phyloP scores from a whole-genome alignment of 2,329 filamentous ascomycete genomes.

The Cercospora sojina region DNA sequence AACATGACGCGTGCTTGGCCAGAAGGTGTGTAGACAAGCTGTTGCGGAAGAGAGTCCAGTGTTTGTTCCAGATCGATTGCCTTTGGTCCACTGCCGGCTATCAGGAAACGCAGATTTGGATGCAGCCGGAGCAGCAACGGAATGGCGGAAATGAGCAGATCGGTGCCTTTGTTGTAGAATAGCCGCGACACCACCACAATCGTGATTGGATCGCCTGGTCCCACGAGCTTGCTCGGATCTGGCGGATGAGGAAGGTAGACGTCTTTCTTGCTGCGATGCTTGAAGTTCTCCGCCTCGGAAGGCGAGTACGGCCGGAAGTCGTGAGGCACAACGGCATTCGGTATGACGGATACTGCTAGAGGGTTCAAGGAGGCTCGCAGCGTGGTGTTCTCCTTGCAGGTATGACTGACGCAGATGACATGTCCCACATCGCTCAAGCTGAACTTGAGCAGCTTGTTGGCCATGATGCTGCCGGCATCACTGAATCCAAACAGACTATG shows the following conservation, averaged over 20 bases:
- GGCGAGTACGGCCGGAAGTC: slow-evolving; percentile 77
- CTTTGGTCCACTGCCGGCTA: slow-evolving; percentile 92
- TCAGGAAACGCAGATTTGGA: slow-evolving; percentile 93
- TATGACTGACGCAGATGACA: slow-evolving; percentile 97
- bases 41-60: slow-evolving; percentile 62
- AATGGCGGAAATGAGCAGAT: slow-evolving; percentile 93
- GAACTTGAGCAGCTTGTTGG: slow-evolving; percentile 96
- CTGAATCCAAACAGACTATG: slow-evolving; percentile 97
- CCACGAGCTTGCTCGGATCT: slow-evolving; percentile 65
- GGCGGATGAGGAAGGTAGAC: slow-evolving; percentile 46
- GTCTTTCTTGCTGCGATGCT: slow-evolving; percentile 28
- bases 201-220: slow-evolving; percentile 82
- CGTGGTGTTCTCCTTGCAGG: slow-evolving; percentile 98
- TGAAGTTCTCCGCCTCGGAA: slow-evolving; percentile 28
- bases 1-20: slow-evolving; percentile 91
- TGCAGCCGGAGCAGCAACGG: slow-evolving; percentile 86
- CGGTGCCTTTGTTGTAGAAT: slow-evolving; percentile 98
- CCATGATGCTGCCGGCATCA: slow-evolving; percentile 90
- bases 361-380: slow-evolving; percentile 91
- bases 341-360: slow-evolving; percentile 95
- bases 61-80: slow-evolving; percentile 98
- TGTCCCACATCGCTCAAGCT: slow-evolving; percentile 95
- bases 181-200: slow-evolving; percentile 96
- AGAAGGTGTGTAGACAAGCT: slow-evolving; percentile 42
- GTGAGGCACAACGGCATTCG: slow-evolving; percentile 94